phyloP scores from a whole-genome alignment of 306 rosid genomes.

The Dryas octopetala region DNA sequence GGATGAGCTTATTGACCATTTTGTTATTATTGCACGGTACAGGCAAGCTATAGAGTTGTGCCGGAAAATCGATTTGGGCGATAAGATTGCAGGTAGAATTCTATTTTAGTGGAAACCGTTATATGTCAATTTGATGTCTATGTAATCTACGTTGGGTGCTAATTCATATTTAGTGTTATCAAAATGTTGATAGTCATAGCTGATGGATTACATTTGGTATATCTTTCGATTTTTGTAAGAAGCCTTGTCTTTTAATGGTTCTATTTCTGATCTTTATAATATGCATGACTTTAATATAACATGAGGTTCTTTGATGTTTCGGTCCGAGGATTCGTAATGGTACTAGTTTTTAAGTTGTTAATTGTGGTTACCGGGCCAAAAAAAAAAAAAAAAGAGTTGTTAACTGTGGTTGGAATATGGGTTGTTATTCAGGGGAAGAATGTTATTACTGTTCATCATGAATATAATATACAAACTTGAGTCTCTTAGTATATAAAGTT shows the following conservation, averaged over 20 bases:
- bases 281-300: neutral
- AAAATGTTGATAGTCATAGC: neutral
- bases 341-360: neutral
- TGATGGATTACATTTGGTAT: neutral
- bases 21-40: slow-evolving; percentile 35
- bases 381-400: neutral
- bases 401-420: neutral
- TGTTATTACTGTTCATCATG: neutral
- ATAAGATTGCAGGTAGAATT: slow-evolving; percentile 41
- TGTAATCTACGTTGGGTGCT: neutral
- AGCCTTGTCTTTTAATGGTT: neutral
- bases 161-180: neutral
- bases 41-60: slow-evolving; percentile 49
- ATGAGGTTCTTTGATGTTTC: neutral
- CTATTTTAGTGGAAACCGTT: neutral
- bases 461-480: neutral
- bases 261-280: neutral
- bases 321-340: neutral
- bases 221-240: neutral
- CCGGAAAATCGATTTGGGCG: slow-evolving; percentile 35
- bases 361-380: neutral
- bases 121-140: neutral
- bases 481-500: neutral
- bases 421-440: neutral
- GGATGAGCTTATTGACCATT: slow-evolving; percentile 59